Conservation (phyloP, 768 basidiomycete genomes). For the Boletus vermiculosoides region DNA sequence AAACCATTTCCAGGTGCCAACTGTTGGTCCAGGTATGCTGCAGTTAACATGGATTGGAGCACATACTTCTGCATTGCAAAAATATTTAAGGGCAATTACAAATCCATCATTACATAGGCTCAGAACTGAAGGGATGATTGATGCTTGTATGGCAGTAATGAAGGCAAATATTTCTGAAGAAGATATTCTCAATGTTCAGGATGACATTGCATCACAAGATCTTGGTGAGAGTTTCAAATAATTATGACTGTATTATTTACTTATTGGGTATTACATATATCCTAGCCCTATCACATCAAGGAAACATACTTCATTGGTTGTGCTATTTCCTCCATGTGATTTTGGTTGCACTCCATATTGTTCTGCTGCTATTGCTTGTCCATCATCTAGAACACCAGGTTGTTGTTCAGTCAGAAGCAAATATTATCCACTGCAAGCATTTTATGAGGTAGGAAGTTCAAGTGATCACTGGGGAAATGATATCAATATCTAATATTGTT, state of each 20-base stretch:
- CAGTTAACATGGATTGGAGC: neutral
- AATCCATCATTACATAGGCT: neutral
- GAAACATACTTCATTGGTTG: neutral
- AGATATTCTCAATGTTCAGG: neutral
- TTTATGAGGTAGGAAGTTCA: neutral
- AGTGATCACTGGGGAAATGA: neutral
- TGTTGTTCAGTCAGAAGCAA: neutral
- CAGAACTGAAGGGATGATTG: neutral
- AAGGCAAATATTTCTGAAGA: neutral
- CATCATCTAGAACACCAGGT: neutral
- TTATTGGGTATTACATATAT: neutral
- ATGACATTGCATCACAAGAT: neutral
- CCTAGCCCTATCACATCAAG: neutral
- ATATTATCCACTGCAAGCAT: neutral
- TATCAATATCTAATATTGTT: neutral
- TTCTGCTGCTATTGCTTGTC: neutral
- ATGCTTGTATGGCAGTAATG: neutral
- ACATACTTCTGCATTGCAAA: neutral
- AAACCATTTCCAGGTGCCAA: neutral
- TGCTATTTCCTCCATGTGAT: neutral
- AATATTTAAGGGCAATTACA: neutral
- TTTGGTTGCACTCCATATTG: neutral
- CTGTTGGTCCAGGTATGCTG: neutral
- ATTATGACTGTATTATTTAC: neutral
- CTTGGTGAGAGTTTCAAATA: neutral